Base-by-base conservation (phyloP, 2,329 filamentous ascomycete species). In the Lasiodiplodia theobromae region DNA sequence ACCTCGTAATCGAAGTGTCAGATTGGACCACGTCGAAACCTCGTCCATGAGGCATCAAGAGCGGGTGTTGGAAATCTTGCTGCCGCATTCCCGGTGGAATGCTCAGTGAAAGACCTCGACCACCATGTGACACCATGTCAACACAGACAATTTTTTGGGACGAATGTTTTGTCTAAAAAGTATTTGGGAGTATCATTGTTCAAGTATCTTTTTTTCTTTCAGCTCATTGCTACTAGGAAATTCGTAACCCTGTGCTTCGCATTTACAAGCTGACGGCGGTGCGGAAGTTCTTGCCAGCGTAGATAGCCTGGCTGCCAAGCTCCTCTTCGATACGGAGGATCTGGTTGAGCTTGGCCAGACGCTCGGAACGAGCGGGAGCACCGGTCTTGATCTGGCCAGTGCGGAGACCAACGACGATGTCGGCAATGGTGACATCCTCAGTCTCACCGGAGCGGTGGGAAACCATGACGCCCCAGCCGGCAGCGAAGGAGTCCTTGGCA, bases 321-420 rank as follows among this genome's bases (percentile, higher is more conserved):
- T 99, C 96, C 87, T 99, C 96, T 89, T 99, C 96, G 77, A 99
- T 99, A 81, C 96, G 93, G 80, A 99, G 92, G 79, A 99, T 97
- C 88, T 99, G 96, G 92, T 99, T 99, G 81, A 99, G 92, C 90
- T 99, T 99, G 83, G 96, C 96, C 75, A 98, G 89, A 87, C 96
- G 94, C 89, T 99, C 96, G 76, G 95, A 97, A 79, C 96, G 92
- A 81, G 92, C 92, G 76, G 96, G 96, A 72, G 95, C 95, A 89
- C 94, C 94, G 74, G 94, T 97, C 93, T 97, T 97, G 90, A 99
- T 98, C 89, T 99, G 93, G 75, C 96, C 96, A 77, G 94, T 86
- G 77, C 96, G 93, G 80, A 99, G 92, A 86, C 96, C 96, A 76
- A 99, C 96, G 73, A 94, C 94, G 76, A 99, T 96, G 82, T 99